These are phyloP conservation scores for Ascochyta lentis DNA, from an alignment of 2,329 filamentous ascomycete genomes.

Conservation along the genomic window DNA sequence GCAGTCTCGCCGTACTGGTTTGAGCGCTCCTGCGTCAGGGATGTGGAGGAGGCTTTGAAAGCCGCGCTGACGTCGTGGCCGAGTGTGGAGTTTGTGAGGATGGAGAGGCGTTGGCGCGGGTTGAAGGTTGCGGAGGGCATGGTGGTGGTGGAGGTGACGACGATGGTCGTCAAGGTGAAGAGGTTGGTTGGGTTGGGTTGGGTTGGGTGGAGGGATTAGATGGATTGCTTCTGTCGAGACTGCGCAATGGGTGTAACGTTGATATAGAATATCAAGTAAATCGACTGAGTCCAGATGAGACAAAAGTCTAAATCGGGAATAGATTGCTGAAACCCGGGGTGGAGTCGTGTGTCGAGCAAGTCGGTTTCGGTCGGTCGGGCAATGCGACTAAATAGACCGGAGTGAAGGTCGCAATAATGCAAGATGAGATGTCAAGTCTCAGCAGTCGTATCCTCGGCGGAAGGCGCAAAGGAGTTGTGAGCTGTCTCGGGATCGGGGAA, in stretches of 20 bases:
- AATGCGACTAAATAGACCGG: constrained; percentile 28
- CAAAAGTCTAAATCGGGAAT: not conserved
- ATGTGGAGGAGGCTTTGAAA: constrained; percentile 46
- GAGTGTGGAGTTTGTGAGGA: constrained; percentile 50
- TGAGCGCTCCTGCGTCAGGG: constrained; percentile 30
- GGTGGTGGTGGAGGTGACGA: constrained; percentile 12
- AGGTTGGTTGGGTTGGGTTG: not conserved
- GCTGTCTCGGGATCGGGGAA: constrained; percentile 41
- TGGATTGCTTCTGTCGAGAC: not conserved
- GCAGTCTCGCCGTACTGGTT: constrained; percentile 46
- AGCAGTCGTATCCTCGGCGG: constrained; percentile 15
- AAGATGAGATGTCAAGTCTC: constrained; percentile 26
- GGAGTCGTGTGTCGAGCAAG: constrained; percentile 3
- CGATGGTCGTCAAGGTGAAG: too few species aligned
- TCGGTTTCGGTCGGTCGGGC: constrained; percentile 19
- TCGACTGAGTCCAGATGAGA: not conserved
- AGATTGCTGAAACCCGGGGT: constrained; percentile 2
- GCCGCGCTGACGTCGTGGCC: constrained; percentile 51
- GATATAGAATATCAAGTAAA: not conserved
- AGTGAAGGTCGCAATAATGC: constrained; percentile 17
- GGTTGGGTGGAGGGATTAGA: not conserved
- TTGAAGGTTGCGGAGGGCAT: constrained; percentile 42
- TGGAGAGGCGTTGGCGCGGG: constrained; percentile 51
- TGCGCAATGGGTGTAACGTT: not conserved
- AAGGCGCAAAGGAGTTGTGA: constrained; percentile 34